phyloP scores from a whole-genome alignment of 306 rosid genomes.

The Prunus salicina region DNA sequence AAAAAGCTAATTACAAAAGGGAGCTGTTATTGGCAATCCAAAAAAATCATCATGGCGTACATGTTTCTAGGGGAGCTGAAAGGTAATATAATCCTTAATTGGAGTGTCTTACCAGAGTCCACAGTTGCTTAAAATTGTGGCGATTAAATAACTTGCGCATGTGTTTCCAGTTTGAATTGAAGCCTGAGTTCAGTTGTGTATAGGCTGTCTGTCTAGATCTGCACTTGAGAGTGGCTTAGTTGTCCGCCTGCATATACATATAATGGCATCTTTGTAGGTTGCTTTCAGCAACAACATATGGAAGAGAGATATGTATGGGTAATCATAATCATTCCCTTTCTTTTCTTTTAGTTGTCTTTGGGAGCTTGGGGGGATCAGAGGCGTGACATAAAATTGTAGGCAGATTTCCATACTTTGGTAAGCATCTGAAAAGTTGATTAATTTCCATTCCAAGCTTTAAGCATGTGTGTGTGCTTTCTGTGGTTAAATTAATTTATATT shows the following conservation, averaged over 20 bases:
- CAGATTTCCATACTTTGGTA: neutral
- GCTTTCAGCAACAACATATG: neutral
- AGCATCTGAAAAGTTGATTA: neutral
- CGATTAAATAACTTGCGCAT: neutral
- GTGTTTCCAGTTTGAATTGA: neutral
- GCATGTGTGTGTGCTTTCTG: neutral
- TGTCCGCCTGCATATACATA: neutral
- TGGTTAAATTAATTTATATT: no score
- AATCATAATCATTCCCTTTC: neutral
- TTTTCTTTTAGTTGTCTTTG: neutral
- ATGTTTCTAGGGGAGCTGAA: no score
- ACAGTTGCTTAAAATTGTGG: neutral
- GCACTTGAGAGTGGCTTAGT: neutral
- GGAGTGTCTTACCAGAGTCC: neutral
- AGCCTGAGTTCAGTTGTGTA: neutral
- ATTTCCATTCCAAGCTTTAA: constrained; percentile 5
- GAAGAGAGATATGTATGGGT: no score
- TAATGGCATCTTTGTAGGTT: neutral
- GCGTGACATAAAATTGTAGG: neutral
- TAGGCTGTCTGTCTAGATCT: neutral
- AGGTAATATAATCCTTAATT: no score
- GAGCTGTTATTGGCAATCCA: no score
- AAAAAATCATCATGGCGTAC: no score
- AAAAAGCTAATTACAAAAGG: no score
- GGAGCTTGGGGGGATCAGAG: neutral